Evolutionary conservation across 1,284 basidiomycete species (phyloP).

Genomic region (Bjerkandera adusta): DNA sequence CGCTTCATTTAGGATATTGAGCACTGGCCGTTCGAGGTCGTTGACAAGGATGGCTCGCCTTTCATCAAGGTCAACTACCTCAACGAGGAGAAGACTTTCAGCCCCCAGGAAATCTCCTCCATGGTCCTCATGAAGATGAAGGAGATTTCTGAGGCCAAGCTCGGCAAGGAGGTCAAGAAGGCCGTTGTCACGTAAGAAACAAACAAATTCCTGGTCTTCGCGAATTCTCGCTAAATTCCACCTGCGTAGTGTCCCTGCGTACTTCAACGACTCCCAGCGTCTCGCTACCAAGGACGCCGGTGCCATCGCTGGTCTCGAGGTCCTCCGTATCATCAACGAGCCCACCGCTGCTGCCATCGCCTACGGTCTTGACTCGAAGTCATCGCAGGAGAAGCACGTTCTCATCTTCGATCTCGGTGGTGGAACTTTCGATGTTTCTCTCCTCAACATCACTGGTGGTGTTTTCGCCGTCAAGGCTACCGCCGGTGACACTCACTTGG

Average conservation of each 20-base stretch:
- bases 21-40: slow-evolving; percentile 96
- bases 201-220: not conserved
- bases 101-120: slow-evolving; percentile 96
- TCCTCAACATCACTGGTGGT: slow-evolving; percentile 95
- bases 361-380: slow-evolving; percentile 89
- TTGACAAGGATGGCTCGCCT: slow-evolving; percentile 93
- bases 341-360: slow-evolving; percentile 95
- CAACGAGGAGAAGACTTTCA: slow-evolving; percentile 93
- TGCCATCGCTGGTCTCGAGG: slow-evolving; percentile 89
- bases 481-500: slow-evolving; percentile 97
- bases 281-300: slow-evolving; percentile 96
- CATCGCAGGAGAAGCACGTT: slow-evolving; percentile 94
- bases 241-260: slow-evolving; percentile 85
- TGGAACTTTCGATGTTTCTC: slow-evolving; percentile 98
- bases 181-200: slow-evolving; percentile 84
- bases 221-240: not conserved
- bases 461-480: slow-evolving; percentile 98
- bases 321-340: slow-evolving; percentile 98
- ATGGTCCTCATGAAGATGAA: slow-evolving; percentile 99
- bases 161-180: slow-evolving; percentile 94
- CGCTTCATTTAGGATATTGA: slow-evolving; percentile 68
- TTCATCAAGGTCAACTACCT: slow-evolving; percentile 95
- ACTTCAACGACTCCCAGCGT: slow-evolving; percentile 98
- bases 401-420: slow-evolving; percentile 99
- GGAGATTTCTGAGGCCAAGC: slow-evolving; percentile 98